phyloP scores from a whole-genome alignment of 1,139 yeast genomes.

The Pichia sp. region DNA sequence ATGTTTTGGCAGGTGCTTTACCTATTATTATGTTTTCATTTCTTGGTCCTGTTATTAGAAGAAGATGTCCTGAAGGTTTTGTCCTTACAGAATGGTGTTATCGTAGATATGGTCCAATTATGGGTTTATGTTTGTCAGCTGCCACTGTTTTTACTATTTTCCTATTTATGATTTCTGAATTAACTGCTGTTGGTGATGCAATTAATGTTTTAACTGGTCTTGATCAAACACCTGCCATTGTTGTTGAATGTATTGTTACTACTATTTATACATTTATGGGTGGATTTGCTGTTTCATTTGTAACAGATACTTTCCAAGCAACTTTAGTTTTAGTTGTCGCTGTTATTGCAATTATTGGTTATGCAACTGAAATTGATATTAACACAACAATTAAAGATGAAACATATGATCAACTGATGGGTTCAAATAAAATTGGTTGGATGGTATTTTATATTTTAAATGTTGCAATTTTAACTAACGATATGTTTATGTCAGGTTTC shows the following conservation, averaged over 20 bases:
- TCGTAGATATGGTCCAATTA: conserved; percentile 63
- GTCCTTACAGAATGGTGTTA: conserved; percentile 94
- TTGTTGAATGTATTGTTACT: conserved; percentile 83
- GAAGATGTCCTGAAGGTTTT: conserved; percentile 82
- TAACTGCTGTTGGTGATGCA: conserved; percentile 72
- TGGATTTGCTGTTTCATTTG: conserved; percentile 82
- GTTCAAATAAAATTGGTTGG: conserved; percentile 75
- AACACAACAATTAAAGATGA: conserved; percentile 58
- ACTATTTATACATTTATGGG: conserved; percentile 84
- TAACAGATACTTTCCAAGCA: conserved; percentile 89
- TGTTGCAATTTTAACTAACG: conserved; percentile 85
- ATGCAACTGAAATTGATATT: conserved; percentile 71
- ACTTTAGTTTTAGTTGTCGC: conserved; percentile 58
- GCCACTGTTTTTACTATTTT: conserved; percentile 84
- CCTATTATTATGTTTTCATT: conserved; percentile 80
- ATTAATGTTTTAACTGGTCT: conserved; percentile 73
- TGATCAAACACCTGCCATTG: conserved; percentile 73
- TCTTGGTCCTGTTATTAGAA: conserved; percentile 75
- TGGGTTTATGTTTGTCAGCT: conserved; percentile 70
- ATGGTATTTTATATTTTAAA: conserved; percentile 77
- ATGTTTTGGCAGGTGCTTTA: conserved; percentile 72
- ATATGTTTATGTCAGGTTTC: conserved; percentile 83
- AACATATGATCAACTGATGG: conserved; percentile 47
- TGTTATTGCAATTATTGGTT: conserved; percentile 69
- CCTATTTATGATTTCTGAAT: conserved; percentile 81